A percentile compares a stretch with the other conserved stretches of the same genome.
Conservation (phyloP, 179 eudicot genomes). For the Actinidia chinensis region DNA sequence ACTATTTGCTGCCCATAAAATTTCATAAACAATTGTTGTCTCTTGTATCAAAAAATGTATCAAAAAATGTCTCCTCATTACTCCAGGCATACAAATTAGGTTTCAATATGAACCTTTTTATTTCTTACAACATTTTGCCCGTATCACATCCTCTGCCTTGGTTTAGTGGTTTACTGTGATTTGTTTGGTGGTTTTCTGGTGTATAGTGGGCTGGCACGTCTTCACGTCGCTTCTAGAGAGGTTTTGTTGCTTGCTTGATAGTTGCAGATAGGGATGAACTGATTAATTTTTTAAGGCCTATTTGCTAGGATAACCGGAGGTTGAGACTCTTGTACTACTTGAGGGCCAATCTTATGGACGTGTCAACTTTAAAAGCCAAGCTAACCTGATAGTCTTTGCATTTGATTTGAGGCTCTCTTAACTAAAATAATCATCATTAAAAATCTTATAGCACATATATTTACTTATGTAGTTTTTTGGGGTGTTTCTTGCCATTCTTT, state of each 20-base stretch:
- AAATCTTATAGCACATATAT: background rate
- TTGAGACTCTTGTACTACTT: slow-evolving; percentile 3
- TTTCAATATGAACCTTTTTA: background rate
- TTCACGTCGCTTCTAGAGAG: background rate
- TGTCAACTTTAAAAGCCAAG: background rate
- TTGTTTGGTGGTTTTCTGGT: background rate
- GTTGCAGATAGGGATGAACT: background rate
- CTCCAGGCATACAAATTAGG: background rate
- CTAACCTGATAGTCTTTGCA: background rate
- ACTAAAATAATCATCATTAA: background rate
- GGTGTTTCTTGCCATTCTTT: background rate
- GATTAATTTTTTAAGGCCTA: background rate
- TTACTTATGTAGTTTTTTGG: background rate
- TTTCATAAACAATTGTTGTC: background rate
- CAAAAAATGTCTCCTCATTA: background rate
- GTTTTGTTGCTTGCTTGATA: slow-evolving; percentile 6
- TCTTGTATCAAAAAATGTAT: too few species aligned
- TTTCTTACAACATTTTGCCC: background rate
- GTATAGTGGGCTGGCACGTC: background rate
- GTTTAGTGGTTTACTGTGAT: background rate
- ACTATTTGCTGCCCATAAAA: background rate
- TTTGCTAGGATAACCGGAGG: background rate
- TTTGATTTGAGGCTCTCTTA: background rate
- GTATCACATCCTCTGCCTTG: background rate
- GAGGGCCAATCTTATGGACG: background rate